Percentiles rank a stretch among this genome's conserved stretches.
Evolutionary conservation across 257 asterid species (phyloP).

Genomic region (Salvia miltiorrhiza): DNA sequence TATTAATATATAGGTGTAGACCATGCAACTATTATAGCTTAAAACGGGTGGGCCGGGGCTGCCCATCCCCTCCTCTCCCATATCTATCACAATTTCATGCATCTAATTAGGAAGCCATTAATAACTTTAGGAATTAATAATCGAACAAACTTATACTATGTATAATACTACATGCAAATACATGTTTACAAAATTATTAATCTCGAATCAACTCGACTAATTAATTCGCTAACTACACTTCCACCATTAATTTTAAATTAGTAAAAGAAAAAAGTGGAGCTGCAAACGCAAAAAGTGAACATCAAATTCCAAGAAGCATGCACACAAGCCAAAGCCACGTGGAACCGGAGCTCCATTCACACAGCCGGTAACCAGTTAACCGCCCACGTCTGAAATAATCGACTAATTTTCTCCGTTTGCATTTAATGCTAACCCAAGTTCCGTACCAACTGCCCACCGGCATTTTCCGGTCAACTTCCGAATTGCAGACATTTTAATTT

Average conservation of each 20-base stretch:
- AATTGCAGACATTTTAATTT: neutral
- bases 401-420: conserved; percentile 17
- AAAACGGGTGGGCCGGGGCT: conserved; percentile 41
- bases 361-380: conserved; percentile 54
- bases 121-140: conserved; percentile 29
- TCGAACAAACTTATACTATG: neutral
- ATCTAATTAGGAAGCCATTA: conserved; percentile 18
- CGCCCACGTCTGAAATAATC: conserved; percentile 30
- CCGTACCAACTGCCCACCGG: conserved; percentile 63
- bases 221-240: neutral
- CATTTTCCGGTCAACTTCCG: conserved; percentile 51
- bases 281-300: neutral
- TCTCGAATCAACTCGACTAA: conserved; percentile 12
- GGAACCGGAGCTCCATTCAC: conserved; percentile 32
- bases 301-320: conserved; percentile 21
- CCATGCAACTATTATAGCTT: conserved; percentile 49
- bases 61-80: conserved; percentile 16
- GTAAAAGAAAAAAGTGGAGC: no score
- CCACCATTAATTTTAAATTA: neutral
- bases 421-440: conserved; percentile 36
- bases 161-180: neutral
- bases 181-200: neutral
- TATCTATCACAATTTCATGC: conserved; percentile 20
- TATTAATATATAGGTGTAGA: conserved; percentile 43
- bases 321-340: conserved; percentile 29